phyloP scores from a whole-genome alignment of 2,329 filamentous ascomycete genomes.

The Ceratocystis diversiconidia region DNA sequence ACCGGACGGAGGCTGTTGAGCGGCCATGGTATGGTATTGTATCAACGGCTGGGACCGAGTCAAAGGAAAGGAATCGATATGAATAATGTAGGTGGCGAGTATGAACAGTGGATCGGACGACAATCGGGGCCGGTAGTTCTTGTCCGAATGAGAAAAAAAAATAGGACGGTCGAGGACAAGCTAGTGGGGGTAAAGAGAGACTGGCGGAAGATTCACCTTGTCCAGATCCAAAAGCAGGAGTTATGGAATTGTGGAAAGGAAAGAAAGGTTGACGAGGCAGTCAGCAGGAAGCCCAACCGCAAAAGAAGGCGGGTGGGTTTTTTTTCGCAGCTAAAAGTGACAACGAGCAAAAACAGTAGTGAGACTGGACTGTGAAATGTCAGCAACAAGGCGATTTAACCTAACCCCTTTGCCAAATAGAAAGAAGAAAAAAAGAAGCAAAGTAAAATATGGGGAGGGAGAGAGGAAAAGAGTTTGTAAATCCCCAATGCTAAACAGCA shows the following conservation, averaged over 20 bases:
- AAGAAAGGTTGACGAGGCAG: neutral
- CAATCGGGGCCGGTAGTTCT: neutral
- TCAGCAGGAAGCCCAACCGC: conserved; percentile 5
- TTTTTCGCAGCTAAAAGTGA: conserved; percentile 5
- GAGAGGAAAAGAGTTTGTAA: neutral
- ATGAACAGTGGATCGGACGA: neutral
- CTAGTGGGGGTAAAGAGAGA: neutral
- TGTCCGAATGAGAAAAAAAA: neutral
- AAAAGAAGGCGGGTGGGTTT: conserved; percentile 5
- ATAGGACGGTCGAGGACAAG: conserved; percentile 3
- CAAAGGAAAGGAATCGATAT: neutral
- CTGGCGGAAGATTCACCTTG: neutral
- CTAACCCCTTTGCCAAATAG: neutral
- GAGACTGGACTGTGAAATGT: conserved; percentile 6
- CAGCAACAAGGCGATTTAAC: conserved; percentile 2
- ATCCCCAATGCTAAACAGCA: neutral
- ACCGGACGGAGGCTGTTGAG: conserved; percentile 38
- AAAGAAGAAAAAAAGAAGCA: neutral
- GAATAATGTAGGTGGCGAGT: neutral
- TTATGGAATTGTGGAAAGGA: neutral
- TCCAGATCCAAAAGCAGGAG: neutral
- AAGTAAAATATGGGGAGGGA: neutral
- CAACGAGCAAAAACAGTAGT: conserved; percentile 2
- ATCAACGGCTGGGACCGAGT: neutral
- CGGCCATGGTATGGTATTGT: conserved; percentile 24